Evolutionary conservation across 176 grass and related monocot species (phyloP).

Genomic region (Rhynchospora tenuis): DNA sequence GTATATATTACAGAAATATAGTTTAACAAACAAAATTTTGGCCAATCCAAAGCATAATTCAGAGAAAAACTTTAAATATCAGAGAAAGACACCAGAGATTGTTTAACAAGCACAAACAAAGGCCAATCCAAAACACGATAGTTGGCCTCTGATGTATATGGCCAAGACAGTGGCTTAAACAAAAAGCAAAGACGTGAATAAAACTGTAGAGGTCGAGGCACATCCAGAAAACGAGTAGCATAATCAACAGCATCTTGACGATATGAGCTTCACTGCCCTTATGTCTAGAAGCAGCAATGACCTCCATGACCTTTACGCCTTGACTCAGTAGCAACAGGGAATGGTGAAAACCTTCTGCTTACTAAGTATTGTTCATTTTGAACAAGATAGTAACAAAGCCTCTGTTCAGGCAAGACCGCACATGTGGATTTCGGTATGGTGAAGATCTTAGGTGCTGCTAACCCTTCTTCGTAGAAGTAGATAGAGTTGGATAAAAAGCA

Average conservation of each 20-base stretch:
- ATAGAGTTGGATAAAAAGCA: background rate
- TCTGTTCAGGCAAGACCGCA: background rate
- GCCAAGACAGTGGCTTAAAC: background rate
- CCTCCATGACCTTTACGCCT: background rate
- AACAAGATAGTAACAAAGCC: background rate
- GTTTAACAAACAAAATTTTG: no score
- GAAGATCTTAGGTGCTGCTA: background rate
- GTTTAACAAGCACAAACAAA: background rate
- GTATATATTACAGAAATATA: no score
- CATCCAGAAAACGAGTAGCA: background rate
- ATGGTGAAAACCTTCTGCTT: background rate
- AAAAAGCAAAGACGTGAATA: background rate
- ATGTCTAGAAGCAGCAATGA: no score
- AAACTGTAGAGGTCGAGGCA: background rate
- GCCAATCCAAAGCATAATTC: background rate
- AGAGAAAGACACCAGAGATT: background rate
- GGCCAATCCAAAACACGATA: background rate
- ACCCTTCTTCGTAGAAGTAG: background rate
- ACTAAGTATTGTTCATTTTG: background rate
- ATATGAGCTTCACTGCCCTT: background rate
- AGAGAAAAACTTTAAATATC: background rate
- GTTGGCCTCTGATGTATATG: background rate
- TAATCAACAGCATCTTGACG: background rate
- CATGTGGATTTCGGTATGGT: background rate
- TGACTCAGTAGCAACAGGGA: background rate